Percentiles rank a stretch among this genome's conserved stretches.
Conservation (phyloP, 2,329 filamentous ascomycete species). For the Mariannaea elegans region DNA sequence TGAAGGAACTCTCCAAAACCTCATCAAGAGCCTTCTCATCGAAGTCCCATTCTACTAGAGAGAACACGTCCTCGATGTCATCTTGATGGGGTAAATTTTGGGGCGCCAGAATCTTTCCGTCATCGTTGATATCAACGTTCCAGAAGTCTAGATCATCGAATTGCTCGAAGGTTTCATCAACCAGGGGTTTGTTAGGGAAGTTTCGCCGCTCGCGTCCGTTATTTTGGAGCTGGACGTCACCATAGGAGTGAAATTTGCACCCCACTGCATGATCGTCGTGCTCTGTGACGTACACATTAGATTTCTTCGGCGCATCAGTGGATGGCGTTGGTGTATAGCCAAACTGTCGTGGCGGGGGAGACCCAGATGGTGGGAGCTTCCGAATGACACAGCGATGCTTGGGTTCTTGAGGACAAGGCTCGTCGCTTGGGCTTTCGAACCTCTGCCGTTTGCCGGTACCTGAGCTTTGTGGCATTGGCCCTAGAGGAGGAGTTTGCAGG, state of each 20-base stretch:
- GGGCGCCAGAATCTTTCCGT: background rate
- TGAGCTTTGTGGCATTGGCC: background rate
- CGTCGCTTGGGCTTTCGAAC: background rate
- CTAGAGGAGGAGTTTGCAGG: background rate
- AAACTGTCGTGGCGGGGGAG: background rate
- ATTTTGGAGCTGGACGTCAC: too few relatives aligned
- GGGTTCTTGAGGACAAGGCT: background rate
- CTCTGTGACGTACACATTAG: background rate
- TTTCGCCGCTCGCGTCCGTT: too few relatives aligned
- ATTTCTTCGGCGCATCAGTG: background rate
- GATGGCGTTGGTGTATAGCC: constrained; percentile 8
- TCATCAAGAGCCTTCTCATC: constrained; percentile 28
- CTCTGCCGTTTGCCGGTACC: background rate
- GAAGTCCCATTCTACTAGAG: constrained; percentile 15
- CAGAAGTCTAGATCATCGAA: background rate
- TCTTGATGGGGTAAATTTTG: background rate
- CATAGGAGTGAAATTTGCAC: background rate
- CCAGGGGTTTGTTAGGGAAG: background rate
- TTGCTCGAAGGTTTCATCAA: background rate
- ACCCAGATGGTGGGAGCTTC: background rate
- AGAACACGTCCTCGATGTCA: constrained; percentile 4
- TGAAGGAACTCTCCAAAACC: constrained; percentile 18
- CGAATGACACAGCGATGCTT: background rate
- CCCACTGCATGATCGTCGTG: background rate
- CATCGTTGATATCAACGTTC: constrained; percentile 3